Base-by-base conservation (phyloP, 2,329 filamentous ascomycete genomes). In the Chaetomiaceae sp. region DNA sequence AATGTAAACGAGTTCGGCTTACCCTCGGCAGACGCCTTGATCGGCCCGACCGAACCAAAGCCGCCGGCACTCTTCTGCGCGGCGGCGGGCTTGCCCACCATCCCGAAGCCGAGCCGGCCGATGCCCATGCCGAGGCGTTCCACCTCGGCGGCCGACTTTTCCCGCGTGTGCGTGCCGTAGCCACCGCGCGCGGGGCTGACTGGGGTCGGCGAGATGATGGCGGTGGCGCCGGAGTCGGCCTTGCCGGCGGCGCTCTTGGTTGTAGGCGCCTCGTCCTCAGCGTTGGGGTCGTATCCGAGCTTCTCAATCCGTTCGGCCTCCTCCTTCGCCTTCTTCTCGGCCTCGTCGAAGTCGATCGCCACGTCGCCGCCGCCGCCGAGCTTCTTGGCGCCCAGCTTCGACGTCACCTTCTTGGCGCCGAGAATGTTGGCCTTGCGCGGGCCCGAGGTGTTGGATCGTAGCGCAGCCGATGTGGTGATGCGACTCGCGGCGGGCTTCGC, bases 291-390 rank as follows among this genome's bases (percentile, higher is more conserved):
- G 61, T 98, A 98, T 32, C 93, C 93, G 18, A 98, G 74, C 69
- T 95, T 95, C 64, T 85, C 89, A 62, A 96, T 93, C 56, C 93
- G 84, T 67, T 97, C 93, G 3, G 90, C 93, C 68, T 98, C 93
- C 68, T 97, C 93, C 66, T 91, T 95, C 35, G 93, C 93, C 70
- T 94, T 95, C 68, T 87, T 88, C 74, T 98, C 93, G 3, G 90
- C 93, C 65, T 91, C 93, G 55, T 98, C 93, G 60, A 98, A 98
- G 70, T 98, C 91, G 53, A 98, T 90, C 29, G 38, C 17, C 11
- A 82, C 70, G 55, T 90, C 86, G 37, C 74, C 77, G 29, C 74
- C 77, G 29, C 12, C 29, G 3, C 76, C 79, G 27, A 95, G 79
- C 74, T 97, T 97, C 79, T 97, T 97, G 22, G 83, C 91, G 29